Conservation (phyloP, 495 filamentous ascomycete genomes). For the Aspergillus mulundensis region DNA sequence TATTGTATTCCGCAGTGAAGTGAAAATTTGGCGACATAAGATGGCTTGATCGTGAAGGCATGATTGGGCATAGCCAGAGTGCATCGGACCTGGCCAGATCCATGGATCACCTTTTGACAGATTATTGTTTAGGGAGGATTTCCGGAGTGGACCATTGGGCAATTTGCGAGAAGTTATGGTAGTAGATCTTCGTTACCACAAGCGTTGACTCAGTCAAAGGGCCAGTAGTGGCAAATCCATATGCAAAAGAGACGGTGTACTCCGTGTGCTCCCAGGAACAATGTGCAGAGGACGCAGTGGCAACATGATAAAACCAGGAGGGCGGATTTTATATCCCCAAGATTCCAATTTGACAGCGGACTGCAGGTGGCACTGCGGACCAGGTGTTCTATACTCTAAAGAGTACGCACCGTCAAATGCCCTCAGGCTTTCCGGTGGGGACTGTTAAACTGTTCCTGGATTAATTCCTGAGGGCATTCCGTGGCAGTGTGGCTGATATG, state of each 20-base stretch:
- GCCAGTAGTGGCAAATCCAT: not conserved
- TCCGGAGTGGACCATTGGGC: not conserved
- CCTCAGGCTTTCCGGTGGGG: too few relatives aligned
- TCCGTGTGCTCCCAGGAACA: too few relatives aligned
- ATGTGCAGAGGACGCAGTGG: too few relatives aligned
- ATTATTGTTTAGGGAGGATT: not conserved
- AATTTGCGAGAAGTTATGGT: not conserved
- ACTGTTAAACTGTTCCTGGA: too few relatives aligned
- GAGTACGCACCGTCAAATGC: too few relatives aligned
- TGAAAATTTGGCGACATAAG: slow-evolving; percentile 9
- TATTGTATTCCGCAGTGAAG: too few relatives aligned
- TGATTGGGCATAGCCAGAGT: slow-evolving; percentile 9
- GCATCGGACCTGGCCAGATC: slow-evolving; percentile 10
- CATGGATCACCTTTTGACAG: slow-evolving; percentile 12
- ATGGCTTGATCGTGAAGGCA: slow-evolving; percentile 4
- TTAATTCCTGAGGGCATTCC: too few relatives aligned
- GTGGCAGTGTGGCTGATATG: not conserved
- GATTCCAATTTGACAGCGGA: not conserved
- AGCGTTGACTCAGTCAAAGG: not conserved
- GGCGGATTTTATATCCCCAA: too few relatives aligned
- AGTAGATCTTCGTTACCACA: not conserved
- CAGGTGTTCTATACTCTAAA: too few relatives aligned
- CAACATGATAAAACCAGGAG: too few relatives aligned
- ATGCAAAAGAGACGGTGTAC: not conserved
- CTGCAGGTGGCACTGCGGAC: not conserved